Percentiles rank a stretch among this genome's conserved stretches.
Conservation (phyloP, 1,284 basidiomycete genomes). For the Pseudomicrostroma phylloplanum region DNA sequence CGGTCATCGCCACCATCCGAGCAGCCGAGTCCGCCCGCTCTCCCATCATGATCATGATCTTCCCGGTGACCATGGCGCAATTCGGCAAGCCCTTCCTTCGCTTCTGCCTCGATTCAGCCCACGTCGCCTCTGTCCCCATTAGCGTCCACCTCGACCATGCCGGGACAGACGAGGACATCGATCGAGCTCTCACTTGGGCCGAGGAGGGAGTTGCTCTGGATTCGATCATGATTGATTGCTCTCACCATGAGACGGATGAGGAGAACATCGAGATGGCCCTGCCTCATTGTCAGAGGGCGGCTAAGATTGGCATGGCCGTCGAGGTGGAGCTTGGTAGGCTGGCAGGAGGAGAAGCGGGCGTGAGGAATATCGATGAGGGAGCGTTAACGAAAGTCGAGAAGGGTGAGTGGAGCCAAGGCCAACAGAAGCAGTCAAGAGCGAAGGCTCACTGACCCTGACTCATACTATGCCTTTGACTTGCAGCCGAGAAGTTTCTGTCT, state of each 20-base stretch:
- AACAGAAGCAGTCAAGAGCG: too few relatives aligned
- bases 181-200: constrained; percentile 19
- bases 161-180: constrained; percentile 23
- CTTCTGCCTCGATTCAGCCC: constrained; percentile 21
- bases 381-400: constrained; percentile 53
- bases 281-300: constrained; percentile 33
- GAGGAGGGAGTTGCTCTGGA: constrained; percentile 22
- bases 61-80: constrained; percentile 29
- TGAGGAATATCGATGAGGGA: constrained; percentile 53
- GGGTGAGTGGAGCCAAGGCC: constrained; percentile 35
- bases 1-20: constrained; percentile 22
- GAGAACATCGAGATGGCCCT: constrained; percentile 27
- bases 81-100: constrained; percentile 24
- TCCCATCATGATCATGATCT: constrained; percentile 24
- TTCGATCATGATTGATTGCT: constrained; percentile 31
- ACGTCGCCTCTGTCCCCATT: constrained; percentile 24
- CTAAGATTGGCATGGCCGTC: constrained; percentile 52
- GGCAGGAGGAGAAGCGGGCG: constrained; percentile 54
- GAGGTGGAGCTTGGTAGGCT: constrained; percentile 55
- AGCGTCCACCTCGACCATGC: constrained; percentile 31
- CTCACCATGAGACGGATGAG: constrained; percentile 25
- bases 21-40: constrained; percentile 20
- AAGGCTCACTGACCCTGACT: constrained; percentile 32
- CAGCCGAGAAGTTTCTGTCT: constrained; percentile 16
- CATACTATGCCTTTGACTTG: not conserved